phyloP scores from a whole-genome alignment of 257 asterid species.

The Solanum virginianum region DNA sequence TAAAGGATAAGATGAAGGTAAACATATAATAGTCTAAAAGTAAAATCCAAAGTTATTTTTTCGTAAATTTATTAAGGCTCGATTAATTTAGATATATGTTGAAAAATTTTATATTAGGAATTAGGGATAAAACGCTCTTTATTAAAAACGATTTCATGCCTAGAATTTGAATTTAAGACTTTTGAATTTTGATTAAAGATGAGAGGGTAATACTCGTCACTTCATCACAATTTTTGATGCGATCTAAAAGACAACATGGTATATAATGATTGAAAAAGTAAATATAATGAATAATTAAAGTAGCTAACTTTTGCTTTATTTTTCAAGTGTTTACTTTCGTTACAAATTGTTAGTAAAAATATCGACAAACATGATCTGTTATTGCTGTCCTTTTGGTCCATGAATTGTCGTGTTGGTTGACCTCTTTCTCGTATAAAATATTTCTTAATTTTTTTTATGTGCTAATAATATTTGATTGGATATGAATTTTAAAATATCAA shows the following conservation, averaged over 20 bases:
- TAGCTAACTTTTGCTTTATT: conserved; percentile 1
- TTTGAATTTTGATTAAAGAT: no score
- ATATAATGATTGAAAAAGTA: conserved; percentile 6
- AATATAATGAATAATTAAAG: conserved; percentile 12
- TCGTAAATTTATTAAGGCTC: not conserved
- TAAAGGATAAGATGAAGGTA: not conserved
- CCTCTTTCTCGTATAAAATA: not conserved
- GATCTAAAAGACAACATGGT: conserved; percentile 13
- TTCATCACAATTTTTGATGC: no score
- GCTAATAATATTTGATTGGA: not conserved
- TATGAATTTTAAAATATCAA: not conserved
- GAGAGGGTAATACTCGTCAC: no score
- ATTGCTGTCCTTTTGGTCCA: not conserved
- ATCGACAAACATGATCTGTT: not conserved
- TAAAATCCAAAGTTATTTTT: not conserved
- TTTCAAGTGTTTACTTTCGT: not conserved
- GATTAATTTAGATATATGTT: not conserved
- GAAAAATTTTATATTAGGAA: not conserved
- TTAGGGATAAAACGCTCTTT: no score
- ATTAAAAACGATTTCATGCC: no score
- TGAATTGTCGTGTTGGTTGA: not conserved
- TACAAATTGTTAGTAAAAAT: not conserved
- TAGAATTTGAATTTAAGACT: no score
- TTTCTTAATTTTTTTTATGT: not conserved
- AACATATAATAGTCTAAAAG: not conserved